Evolutionary conservation across 768 basidiomycete genomes (phyloP).

Genomic region (Cystofilobasidium bisporidii): DNA sequence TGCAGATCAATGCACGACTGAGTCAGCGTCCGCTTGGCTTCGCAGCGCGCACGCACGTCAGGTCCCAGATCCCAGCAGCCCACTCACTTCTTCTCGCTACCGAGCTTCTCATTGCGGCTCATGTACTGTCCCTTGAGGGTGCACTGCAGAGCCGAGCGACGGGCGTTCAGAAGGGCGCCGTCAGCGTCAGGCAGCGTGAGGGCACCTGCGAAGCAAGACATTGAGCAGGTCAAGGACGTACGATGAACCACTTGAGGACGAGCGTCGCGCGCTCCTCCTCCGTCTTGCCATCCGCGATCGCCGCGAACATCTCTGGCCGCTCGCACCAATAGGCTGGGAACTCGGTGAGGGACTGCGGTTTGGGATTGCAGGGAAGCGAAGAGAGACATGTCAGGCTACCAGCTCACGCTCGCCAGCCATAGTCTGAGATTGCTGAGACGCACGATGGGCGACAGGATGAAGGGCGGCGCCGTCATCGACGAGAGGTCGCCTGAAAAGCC

Average conservation of each 20-base stretch:
- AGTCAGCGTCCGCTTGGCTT: background rate
- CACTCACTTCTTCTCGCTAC: constrained; percentile 85
- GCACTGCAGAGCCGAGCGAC: too few species aligned
- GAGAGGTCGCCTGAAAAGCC: constrained; percentile 34
- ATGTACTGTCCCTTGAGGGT: constrained; percentile 87
- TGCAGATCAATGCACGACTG: constrained; percentile 35
- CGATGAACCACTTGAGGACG: constrained; percentile 93
- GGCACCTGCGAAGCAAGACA: background rate
- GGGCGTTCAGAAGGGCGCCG: too few species aligned
- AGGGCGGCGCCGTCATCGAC: constrained; percentile 43
- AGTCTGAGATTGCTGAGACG: too few species aligned
- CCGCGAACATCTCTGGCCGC: constrained; percentile 77
- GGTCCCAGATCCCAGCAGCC: background rate
- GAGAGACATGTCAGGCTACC: constrained; percentile 37
- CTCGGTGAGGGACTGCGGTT: constrained; percentile 36
- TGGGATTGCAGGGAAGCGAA: constrained; percentile 84
- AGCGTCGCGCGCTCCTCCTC: constrained; percentile 64
- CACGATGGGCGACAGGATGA: constrained; percentile 26
- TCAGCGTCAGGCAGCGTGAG: too few species aligned
- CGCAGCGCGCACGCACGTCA: background rate
- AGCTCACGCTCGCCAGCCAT: background rate
- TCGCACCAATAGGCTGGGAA: constrained; percentile 84
- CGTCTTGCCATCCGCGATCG: constrained; percentile 65
- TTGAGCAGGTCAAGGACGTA: constrained; percentile 40
- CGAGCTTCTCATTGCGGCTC: constrained; percentile 86